These are phyloP conservation scores for Clarireedia homoeocarpa DNA, from an alignment of 2,329 filamentous ascomycete genomes.

Conservation along the genomic window DNA sequence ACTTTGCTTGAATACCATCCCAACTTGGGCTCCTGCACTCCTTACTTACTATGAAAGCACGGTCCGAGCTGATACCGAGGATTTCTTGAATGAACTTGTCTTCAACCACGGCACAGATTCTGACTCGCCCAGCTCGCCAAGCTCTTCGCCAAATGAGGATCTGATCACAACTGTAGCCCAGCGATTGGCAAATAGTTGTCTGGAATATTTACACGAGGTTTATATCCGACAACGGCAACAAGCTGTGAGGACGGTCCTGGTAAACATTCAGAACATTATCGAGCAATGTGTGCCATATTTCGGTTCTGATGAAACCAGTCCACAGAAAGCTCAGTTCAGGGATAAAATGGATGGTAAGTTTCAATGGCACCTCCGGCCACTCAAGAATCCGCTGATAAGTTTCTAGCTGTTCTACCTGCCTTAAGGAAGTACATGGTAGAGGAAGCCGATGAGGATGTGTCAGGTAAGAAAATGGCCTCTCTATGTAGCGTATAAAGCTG, in stretches of 20 bases:
- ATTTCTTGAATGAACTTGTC: constrained; percentile 20
- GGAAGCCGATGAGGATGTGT: constrained; percentile 32
- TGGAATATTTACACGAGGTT: constrained; percentile 25
- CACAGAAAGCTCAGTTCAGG: constrained; percentile 8
- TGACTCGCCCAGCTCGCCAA: constrained; percentile 10
- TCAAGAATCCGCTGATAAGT: constrained; percentile 9
- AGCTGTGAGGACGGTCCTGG: constrained; percentile 22
- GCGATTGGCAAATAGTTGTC: constrained; percentile 23
- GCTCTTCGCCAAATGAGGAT: constrained; percentile 1
- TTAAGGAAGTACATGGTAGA: constrained; percentile 29
- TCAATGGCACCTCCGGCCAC: background rate
- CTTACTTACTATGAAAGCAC: constrained; percentile 41
- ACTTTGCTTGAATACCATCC: constrained; percentile 33
- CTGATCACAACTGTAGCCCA: constrained; percentile 12
- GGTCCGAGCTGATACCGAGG: constrained; percentile 36
- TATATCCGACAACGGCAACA: constrained; percentile 23
- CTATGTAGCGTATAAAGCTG: background rate
- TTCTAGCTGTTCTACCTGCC: constrained; percentile 22
- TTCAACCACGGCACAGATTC: constrained; percentile 13
- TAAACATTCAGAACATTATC: constrained; percentile 23
- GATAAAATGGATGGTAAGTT: constrained; percentile 19
- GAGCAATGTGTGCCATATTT: constrained; percentile 21
- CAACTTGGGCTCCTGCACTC: constrained; percentile 43
- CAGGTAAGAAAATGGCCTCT: constrained; percentile 27
- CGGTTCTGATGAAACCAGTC: constrained; percentile 17